Conservation (phyloP, 345 rosid species). For the Populus deltoides region DNA sequence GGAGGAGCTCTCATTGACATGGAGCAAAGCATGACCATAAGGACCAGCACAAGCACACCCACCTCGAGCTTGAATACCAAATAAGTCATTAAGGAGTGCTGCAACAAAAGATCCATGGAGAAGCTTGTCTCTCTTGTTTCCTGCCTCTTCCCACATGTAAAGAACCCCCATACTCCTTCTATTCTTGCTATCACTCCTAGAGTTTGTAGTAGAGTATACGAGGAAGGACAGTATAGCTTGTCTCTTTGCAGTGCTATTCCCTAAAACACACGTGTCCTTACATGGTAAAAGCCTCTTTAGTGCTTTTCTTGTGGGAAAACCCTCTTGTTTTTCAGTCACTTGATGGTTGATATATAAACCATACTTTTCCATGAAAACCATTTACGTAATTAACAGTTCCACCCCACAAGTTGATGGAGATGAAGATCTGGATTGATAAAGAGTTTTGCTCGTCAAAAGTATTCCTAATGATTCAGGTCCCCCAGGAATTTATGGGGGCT, state of each 20-base stretch:
- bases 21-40: constrained; percentile 54
- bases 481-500: constrained; percentile 62
- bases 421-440: constrained; percentile 38
- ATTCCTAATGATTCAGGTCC: constrained; percentile 63
- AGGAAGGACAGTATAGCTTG: too few species aligned
- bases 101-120: too few species aligned
- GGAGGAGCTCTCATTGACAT: constrained; percentile 23
- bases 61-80: constrained; percentile 62
- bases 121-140: constrained; percentile 45
- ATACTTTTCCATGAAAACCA: constrained; percentile 46
- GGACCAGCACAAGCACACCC: constrained; percentile 72
- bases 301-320: too few species aligned
- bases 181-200: neutral
- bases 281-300: too few species aligned
- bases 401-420: constrained; percentile 67
- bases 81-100: constrained; percentile 52
- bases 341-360: too few species aligned
- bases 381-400: constrained; percentile 60
- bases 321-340: too few species aligned
- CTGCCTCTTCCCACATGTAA: constrained; percentile 39
- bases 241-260: too few species aligned
- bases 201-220: constrained; percentile 30
- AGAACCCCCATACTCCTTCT: neutral
- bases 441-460: constrained; percentile 44
- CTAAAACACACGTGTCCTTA: too few species aligned